Base-by-base conservation (phyloP, 2,329 filamentous ascomycete species). In the Xylariales sp. region DNA sequence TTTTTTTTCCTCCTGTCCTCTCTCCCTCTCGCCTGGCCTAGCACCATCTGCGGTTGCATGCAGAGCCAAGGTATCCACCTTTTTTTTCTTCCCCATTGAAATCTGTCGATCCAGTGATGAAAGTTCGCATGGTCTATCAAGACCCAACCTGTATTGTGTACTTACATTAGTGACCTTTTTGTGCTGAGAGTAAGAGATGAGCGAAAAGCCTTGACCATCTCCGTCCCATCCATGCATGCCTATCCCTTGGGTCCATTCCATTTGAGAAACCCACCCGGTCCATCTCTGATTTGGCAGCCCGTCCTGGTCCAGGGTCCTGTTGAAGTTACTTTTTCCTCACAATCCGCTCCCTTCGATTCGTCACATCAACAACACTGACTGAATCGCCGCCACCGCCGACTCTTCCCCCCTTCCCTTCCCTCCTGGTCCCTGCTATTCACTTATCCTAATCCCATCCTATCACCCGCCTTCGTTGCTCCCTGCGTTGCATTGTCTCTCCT, bases 261-360 rank as follows among this genome's bases (percentile, higher is more conserved):
- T 20, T 28, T 10, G 14, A 11, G 13, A 15, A 12, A 13, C 24
- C 25, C 27, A 16, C 25, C 14, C 27, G 13, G 35, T 28, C 35
- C 31, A 19, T 28, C 35, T 20, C 35, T 30, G 35, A 27, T 28
- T 38, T 38, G 35, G 28, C 35, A 30, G 18, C 27, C 24, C 35
- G 18, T 20, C 27, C 20, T 20, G 27, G 19, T 38, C 28, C 15
- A 27, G 21, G 23, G 21, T 38, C 14, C 16, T 24, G 19, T 27
- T n/a, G 37, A 32, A 39, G 16, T 14, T 28, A 20, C 37, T 39
- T 33, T 33, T 39, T 20, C 25, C 21, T 39, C 37, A 20, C 37
- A 20, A 33, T 39, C 27, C 21, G 13, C 23, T 29, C 37, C 14
- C 28, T 33, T 23, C 30, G 19, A 39, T 39, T 39, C 37, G 37